phyloP scores from a whole-genome alignment of 179 eudicot species.

The Carnegiea gigantea region DNA sequence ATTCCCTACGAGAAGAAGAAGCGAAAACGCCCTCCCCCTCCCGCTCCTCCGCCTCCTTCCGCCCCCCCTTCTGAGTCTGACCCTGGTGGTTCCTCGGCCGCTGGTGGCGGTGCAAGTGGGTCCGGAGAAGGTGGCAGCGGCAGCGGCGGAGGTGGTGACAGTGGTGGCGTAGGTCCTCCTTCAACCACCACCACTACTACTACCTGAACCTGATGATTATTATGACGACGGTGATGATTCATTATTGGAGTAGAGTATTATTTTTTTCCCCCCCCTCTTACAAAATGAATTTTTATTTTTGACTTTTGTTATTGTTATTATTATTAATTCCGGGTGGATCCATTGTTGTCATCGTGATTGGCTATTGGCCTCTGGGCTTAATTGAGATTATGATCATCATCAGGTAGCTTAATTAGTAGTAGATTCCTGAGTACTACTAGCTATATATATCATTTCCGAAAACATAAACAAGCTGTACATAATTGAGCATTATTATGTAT shows the following conservation, averaged over 20 bases:
- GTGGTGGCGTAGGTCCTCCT: background rate
- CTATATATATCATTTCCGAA: background rate
- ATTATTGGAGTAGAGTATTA: background rate
- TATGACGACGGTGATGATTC: background rate
- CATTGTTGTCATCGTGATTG: background rate
- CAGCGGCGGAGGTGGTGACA: background rate
- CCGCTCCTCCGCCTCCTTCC: background rate
- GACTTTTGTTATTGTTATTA: background rate
- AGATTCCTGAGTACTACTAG: background rate
- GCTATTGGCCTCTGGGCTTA: background rate
- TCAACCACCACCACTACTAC: background rate
- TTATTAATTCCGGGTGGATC: background rate
- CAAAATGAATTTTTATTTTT: constrained; percentile 1
- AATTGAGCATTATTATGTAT: background rate
- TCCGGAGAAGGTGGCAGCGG: background rate
- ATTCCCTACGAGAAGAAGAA: constrained; percentile 82
- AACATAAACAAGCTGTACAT: background rate
- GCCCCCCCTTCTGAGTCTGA: background rate
- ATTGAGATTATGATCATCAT: background rate
- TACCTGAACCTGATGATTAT: background rate
- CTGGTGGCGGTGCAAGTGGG: background rate
- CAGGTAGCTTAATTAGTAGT: background rate
- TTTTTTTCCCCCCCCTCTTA: background rate
- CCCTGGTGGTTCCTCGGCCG: background rate
- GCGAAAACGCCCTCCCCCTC: constrained; percentile 31